phyloP scores from a whole-genome alignment of 2,329 filamentous ascomycete genomes.

The Aspergillus sojae region DNA sequence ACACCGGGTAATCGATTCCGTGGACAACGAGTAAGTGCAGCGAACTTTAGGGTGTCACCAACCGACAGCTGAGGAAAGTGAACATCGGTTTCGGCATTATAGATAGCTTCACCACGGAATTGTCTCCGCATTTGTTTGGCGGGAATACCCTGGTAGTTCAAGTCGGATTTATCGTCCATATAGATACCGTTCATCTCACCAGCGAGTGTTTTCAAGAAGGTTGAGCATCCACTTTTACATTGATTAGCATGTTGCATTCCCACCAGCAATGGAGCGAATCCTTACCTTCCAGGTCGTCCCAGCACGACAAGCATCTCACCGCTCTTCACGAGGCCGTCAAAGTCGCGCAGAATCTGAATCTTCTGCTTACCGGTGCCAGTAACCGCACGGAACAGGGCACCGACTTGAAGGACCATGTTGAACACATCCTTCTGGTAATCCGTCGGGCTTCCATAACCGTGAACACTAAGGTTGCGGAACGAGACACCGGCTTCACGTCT shows the following conservation, averaged over 20 bases:
- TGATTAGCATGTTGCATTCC: slow-evolving; percentile 7
- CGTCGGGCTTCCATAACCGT: slow-evolving; percentile 67
- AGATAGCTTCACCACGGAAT: slow-evolving; percentile 80
- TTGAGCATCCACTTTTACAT: slow-evolving; percentile 64
- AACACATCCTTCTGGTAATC: slow-evolving; percentile 63
- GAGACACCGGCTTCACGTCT: slow-evolving; percentile 63
- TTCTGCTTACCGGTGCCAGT: slow-evolving; percentile 43
- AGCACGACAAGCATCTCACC: slow-evolving; percentile 63
- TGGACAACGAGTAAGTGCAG: slow-evolving; percentile 67
- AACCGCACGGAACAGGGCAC: slow-evolving; percentile 34
- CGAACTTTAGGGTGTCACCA: slow-evolving; percentile 77
- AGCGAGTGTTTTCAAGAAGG: slow-evolving; percentile 80
- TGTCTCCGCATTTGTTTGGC: slow-evolving; percentile 62
- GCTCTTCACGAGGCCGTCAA: slow-evolving; percentile 64
- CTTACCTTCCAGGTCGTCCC: slow-evolving; percentile 49
- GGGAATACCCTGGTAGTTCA: slow-evolving; percentile 72
- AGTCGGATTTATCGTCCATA: slow-evolving; percentile 68
- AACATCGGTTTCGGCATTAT: slow-evolving; percentile 80
- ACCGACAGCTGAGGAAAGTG: slow-evolving; percentile 79
- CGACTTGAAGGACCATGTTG: slow-evolving; percentile 40
- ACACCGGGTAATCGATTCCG: slow-evolving; percentile 40
- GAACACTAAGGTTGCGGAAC: slow-evolving; percentile 69
- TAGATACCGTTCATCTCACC: slow-evolving; percentile 82
- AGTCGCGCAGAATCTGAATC: slow-evolving; percentile 65
- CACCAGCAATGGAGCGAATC: not conserved